A percentile compares a stretch with the other conserved stretches of the same genome.
phyloP scores from a whole-genome alignment of 331 rosid species.

The Quercus phellos region DNA sequence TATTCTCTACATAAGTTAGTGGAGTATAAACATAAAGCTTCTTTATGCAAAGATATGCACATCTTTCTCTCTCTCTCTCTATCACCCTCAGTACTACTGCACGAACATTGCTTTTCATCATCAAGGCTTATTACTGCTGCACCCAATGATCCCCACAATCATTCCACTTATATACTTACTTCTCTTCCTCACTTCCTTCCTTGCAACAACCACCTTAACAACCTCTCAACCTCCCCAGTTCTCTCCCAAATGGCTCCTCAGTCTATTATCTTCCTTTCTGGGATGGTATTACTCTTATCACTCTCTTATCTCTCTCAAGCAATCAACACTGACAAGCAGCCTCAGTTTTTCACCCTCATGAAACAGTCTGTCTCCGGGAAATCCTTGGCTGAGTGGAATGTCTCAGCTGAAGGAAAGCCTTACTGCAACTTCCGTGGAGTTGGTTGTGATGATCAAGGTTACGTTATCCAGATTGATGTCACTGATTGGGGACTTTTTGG shows the following conservation, averaged over 20 bases:
- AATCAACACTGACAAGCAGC: constrained; percentile 23
- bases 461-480: constrained; percentile 47
- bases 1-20: constrained; percentile 39
- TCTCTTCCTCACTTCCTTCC: constrained; percentile 30
- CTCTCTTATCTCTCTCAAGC: constrained; percentile 18
- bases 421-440: constrained; percentile 68
- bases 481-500: constrained; percentile 55
- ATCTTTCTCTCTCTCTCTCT: constrained; percentile 1
- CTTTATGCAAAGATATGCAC: constrained; percentile 62
- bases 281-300: constrained; percentile 9
- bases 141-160: constrained; percentile 43
- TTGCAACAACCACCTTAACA: constrained; percentile 29
- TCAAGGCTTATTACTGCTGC: constrained; percentile 35
- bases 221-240: not conserved
- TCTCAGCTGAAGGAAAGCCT: constrained; percentile 12
- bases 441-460: constrained; percentile 44
- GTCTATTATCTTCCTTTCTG: constrained; percentile 26
- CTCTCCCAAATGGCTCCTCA: constrained; percentile 27
- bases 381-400: constrained; percentile 46
- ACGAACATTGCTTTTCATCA: constrained; percentile 37
- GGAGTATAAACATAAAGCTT: constrained; percentile 69
- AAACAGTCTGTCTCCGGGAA: constrained; percentile 44
- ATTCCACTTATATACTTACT: constrained; percentile 57
- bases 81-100: constrained; percentile 9
- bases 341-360: constrained; percentile 43